phyloP scores from a whole-genome alignment of 2,329 filamentous ascomycete genomes.

The Tolypocladium nubicola region DNA sequence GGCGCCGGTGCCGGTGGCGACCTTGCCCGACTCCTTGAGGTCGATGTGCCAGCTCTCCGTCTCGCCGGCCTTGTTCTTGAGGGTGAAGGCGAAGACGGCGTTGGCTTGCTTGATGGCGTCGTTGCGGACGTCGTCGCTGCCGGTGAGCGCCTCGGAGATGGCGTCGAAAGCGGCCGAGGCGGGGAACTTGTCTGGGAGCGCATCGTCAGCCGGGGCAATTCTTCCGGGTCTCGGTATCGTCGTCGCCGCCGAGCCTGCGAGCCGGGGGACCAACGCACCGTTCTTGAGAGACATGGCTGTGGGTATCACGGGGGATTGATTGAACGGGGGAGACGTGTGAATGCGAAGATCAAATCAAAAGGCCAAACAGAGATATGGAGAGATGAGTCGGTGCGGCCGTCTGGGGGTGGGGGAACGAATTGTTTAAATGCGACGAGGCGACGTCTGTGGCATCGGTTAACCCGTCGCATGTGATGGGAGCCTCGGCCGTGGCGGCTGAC shows the following conservation, averaged over 20 bases:
- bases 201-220: neutral
- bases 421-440: constrained; percentile 6
- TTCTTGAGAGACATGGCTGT: constrained; percentile 61
- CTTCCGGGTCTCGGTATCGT: neutral
- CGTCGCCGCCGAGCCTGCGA: neutral
- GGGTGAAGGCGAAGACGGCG: constrained; percentile 79
- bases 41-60: constrained; percentile 90
- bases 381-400: neutral
- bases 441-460: neutral
- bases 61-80: constrained; percentile 79
- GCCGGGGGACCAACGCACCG: constrained; percentile 31
- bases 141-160: constrained; percentile 63
- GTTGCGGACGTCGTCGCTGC: constrained; percentile 64
- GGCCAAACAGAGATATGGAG: neutral
- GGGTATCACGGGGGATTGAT: neutral
- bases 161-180: constrained; percentile 84
- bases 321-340: neutral
- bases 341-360: constrained; percentile 1
- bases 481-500: constrained; percentile 17
- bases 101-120: constrained; percentile 82
- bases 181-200: constrained; percentile 64
- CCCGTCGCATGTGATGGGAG: constrained; percentile 19
- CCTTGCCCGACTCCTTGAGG: constrained; percentile 78
- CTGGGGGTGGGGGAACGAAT: neutral
- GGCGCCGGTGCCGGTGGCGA: constrained; percentile 64